Conservation (phyloP, 768 basidiomycete species). For the Nidula microcarpa region DNA sequence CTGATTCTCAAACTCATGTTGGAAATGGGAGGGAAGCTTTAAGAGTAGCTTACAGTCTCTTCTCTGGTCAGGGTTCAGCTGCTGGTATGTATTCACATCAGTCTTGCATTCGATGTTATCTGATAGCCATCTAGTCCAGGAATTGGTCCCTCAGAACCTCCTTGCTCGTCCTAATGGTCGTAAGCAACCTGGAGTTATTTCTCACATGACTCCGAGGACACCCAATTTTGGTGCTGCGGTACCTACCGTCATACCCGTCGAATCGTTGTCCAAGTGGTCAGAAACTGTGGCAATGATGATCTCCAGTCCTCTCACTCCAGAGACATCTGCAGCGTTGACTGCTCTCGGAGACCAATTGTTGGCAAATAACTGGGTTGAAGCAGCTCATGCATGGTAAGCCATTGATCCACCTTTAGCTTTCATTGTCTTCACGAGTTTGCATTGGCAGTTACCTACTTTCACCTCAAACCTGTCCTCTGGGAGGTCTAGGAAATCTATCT, state of each 20-base stretch:
- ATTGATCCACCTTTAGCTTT: not conserved
- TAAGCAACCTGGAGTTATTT: conserved; percentile 32
- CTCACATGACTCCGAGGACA: conserved; percentile 54
- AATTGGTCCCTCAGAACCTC: conserved; percentile 59
- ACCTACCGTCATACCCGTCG: conserved; percentile 48
- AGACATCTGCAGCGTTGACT: conserved; percentile 73
- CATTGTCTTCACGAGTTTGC: conserved; percentile 6
- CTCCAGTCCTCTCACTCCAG: conserved; percentile 62
- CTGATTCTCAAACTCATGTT: not conserved
- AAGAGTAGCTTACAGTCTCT: conserved; percentile 76
- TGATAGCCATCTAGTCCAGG: conserved; percentile 53
- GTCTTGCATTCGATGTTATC: not conserved
- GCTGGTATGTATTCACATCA: conserved; percentile 48
- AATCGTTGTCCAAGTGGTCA: conserved; percentile 75
- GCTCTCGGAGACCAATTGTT: conserved; percentile 82
- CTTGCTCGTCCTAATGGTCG: conserved; percentile 38
- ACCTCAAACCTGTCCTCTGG: conserved; percentile 71
- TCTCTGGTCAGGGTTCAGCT: conserved; percentile 77
- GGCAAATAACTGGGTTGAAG: conserved; percentile 70
- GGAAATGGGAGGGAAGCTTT: conserved; percentile 62
- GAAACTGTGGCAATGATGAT: conserved; percentile 85
- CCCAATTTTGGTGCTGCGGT: conserved; percentile 53
- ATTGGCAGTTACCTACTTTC: conserved; percentile 76
- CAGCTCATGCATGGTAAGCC: conserved; percentile 88
- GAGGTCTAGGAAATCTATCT: conserved; percentile 64